These are phyloP conservation scores for Hibiscus tridactylites DNA, from an alignment of 345 rosid genomes.

Conservation along the genomic window DNA sequence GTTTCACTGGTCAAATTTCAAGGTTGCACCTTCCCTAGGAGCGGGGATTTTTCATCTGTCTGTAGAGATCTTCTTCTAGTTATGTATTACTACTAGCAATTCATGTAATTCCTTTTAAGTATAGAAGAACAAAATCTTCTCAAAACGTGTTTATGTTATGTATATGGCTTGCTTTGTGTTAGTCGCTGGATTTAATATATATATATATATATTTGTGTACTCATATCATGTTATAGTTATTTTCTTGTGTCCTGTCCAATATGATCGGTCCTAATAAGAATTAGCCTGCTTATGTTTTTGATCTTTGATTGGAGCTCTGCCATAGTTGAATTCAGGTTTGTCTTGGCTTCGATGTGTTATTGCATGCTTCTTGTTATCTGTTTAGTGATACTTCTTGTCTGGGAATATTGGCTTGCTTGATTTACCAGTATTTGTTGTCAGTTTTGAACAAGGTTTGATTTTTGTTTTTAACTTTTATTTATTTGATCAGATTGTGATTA, in stretches of 20 bases:
- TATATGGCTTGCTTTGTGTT: background rate
- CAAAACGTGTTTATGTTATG: background rate
- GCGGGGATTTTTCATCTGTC: background rate
- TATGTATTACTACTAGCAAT: background rate
- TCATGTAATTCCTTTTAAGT: background rate
- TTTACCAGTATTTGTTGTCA: background rate
- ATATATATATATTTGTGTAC: background rate
- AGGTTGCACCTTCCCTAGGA: background rate
- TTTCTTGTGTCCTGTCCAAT: background rate
- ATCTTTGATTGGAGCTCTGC: background rate
- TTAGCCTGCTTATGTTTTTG: background rate
- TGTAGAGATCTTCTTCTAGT: background rate
- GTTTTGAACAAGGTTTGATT: background rate
- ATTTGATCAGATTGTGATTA: background rate
- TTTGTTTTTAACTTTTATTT: background rate
- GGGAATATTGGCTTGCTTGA: background rate
- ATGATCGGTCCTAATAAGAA: background rate
- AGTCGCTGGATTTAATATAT: background rate
- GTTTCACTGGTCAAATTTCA: background rate
- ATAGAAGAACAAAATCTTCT: background rate
- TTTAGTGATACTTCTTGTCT: background rate
- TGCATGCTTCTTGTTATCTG: background rate
- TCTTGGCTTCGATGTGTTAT: background rate
- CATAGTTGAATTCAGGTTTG: background rate
- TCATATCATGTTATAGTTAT: background rate